Percentiles rank a stretch among this genome's conserved stretches.
Evolutionary conservation across 345 rosid genomes (phyloP).

Genomic region (Raphanus raphanistrum): DNA sequence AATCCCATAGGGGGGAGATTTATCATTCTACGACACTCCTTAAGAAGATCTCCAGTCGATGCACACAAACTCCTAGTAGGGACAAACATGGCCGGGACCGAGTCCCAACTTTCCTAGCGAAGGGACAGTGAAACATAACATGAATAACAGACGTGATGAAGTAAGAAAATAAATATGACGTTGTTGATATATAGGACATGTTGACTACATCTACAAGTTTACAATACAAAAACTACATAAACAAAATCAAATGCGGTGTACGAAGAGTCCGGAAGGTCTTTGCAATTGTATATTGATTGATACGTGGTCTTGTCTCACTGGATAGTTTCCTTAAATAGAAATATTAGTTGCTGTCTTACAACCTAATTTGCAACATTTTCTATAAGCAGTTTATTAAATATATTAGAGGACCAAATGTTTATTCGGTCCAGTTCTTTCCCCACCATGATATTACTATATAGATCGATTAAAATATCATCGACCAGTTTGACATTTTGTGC

Average conservation of each 20-base stretch:
- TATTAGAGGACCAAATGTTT: neutral
- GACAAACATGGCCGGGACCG: too few relatives aligned
- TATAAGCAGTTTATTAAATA: neutral
- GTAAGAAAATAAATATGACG: neutral
- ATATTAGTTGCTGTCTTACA: conserved; percentile 32
- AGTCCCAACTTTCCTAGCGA: too few relatives aligned
- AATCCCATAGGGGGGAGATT: too few relatives aligned
- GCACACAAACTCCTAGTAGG: too few relatives aligned
- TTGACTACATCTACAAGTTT: neutral
- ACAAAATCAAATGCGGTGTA: conserved; percentile 4
- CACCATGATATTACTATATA: neutral
- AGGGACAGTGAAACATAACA: too few relatives aligned
- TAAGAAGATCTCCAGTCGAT: too few relatives aligned
- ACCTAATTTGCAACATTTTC: conserved; percentile 32
- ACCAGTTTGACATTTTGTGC: conserved; percentile 23
- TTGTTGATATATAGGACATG: neutral
- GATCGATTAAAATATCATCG: neutral
- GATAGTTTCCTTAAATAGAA: conserved; percentile 12
- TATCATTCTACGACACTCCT: too few relatives aligned
- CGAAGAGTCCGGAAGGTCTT: conserved; percentile 4
- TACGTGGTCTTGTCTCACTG: conserved; percentile 19
- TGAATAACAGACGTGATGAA: neutral
- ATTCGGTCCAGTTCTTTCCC: neutral
- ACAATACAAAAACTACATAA: neutral
- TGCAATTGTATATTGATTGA: neutral